phyloP scores from a whole-genome alignment of 371 early-diverging fungal species.

The Apophysomyces ossiformis region DNA sequence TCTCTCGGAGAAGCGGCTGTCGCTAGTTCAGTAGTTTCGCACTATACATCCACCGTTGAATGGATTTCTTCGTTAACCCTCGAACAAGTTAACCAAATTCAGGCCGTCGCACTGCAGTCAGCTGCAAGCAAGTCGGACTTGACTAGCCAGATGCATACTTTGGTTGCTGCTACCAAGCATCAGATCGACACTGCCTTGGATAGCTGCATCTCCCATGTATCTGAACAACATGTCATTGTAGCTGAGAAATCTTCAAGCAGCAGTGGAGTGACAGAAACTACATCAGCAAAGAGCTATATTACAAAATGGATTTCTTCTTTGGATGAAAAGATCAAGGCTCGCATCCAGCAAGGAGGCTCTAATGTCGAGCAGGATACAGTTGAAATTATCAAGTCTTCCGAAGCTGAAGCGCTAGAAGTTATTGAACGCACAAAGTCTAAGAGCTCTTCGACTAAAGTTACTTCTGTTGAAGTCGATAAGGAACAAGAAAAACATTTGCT shows the following conservation, averaged over 20 bases:
- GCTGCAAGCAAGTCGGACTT: slow-evolving; percentile 3
- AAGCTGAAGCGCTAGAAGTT: neutral
- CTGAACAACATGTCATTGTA: neutral
- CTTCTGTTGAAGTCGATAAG: neutral
- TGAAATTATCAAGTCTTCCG: neutral
- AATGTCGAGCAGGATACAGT: slow-evolving; percentile 1
- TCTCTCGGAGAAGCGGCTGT: slow-evolving; percentile 3
- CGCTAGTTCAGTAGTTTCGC: neutral
- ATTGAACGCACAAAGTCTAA: slow-evolving; percentile 3
- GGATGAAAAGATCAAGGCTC: neutral
- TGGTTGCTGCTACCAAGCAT: slow-evolving; percentile 4
- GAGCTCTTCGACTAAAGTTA: neutral
- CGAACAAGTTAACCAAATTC: neutral
- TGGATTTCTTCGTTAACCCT: slow-evolving; percentile 5
- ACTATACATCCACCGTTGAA: slow-evolving; percentile 4
- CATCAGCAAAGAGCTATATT: neutral
- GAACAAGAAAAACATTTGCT: neutral
- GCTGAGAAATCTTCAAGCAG: neutral
- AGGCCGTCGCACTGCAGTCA: slow-evolving; percentile 5
- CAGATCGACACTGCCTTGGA: slow-evolving; percentile 8
- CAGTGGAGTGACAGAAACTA: neutral
- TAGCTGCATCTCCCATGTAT: neutral
- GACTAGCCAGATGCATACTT: slow-evolving; percentile 7
- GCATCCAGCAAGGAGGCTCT: slow-evolving; percentile 10
- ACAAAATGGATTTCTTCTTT: neutral